Evolutionary conservation across 495 filamentous ascomycete genomes (phyloP), one percentile per base, ranked within the genome.

Genomic region (Alectoria sarmentosa): DNA sequence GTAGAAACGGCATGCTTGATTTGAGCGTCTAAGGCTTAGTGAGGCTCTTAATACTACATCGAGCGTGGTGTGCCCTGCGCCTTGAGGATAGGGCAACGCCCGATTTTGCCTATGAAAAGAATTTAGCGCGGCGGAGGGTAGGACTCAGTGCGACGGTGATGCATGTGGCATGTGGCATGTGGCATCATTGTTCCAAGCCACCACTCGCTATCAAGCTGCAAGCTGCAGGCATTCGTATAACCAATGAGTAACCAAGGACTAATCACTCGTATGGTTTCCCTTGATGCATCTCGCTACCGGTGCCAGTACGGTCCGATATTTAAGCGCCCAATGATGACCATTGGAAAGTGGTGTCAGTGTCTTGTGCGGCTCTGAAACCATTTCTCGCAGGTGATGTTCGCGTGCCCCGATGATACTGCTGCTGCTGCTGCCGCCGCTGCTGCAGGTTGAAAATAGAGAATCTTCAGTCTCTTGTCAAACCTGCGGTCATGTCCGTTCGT

Each of bases 11-110:
- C 38, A 36, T 37, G 26, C 39, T 57, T 19, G 30, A 64, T 64
- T 57, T 9, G 49, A 58, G 62, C 61, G 62, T 36, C 39, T 64
- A 23, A 58, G 54, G 39, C 54, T 64, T 56, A 44, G 49, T 41
- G 6, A 63, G 26, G 14, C 37, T 49, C 38, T n/a, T 34, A 42
- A 28, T 63, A 55, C 52, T 19, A n/a, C 21, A 58, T 58, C 14
- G 34, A 42, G 62, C 2, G 15, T 64, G 10, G 62, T 37, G 2
- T 2, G 38, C 6, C 61, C 55, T 64, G 62, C 62, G 52, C n/a
- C 28, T 19, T 28, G 19, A 19, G 42, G 42, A 30, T 55, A 55
- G 23, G 21, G 21, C 17, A 5, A 57, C 61, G 62, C 62, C 62
- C 54, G 0, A 1, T 58, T 64, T 63, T 63, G 61, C 61, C 61